Evolutionary conservation across 2,329 filamentous ascomycete genomes (phyloP).

Genomic region (Canariomyces notabilis): DNA sequence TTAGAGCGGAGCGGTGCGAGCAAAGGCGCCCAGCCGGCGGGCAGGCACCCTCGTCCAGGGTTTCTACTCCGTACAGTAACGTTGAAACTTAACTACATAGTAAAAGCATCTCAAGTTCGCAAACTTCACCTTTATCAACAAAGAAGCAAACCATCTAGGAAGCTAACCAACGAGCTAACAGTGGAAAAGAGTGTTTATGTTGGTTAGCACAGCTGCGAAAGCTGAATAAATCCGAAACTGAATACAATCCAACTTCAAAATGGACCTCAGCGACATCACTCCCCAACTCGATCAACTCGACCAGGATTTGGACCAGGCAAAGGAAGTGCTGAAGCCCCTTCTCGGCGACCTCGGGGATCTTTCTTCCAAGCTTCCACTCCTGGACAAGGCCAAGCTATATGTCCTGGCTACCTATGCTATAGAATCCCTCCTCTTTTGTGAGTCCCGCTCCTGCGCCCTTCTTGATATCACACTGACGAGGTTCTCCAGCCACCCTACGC

Average conservation of each 20-base stretch:
- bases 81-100: too few species aligned
- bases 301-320: slow-evolving; percentile 71
- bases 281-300: slow-evolving; percentile 70
- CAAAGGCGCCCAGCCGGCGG: neutral
- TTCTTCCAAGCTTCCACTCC: slow-evolving; percentile 75
- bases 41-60: neutral
- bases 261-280: slow-evolving; percentile 53
- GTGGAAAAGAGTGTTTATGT: too few species aligned
- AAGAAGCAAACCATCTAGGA: too few species aligned
- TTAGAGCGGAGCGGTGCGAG: neutral
- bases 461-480: slow-evolving; percentile 18
- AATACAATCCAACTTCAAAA: too few species aligned
- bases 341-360: slow-evolving; percentile 61
- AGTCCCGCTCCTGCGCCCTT: slow-evolving; percentile 24
- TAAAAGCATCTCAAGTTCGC: too few species aligned
- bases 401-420: slow-evolving; percentile 84
- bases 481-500: slow-evolving; percentile 60
- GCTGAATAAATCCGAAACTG: too few species aligned
- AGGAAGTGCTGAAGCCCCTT: slow-evolving; percentile 69
- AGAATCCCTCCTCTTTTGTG: slow-evolving; percentile 85
- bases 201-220: too few species aligned
- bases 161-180: too few species aligned
- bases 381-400: slow-evolving; percentile 92
- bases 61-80: neutral
- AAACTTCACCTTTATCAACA: too few species aligned